Evolutionary conservation across 2,329 filamentous ascomycete species (phyloP), one percentile per base, ranked within the genome.

Genomic region (Chaetothyriales sp.): DNA sequence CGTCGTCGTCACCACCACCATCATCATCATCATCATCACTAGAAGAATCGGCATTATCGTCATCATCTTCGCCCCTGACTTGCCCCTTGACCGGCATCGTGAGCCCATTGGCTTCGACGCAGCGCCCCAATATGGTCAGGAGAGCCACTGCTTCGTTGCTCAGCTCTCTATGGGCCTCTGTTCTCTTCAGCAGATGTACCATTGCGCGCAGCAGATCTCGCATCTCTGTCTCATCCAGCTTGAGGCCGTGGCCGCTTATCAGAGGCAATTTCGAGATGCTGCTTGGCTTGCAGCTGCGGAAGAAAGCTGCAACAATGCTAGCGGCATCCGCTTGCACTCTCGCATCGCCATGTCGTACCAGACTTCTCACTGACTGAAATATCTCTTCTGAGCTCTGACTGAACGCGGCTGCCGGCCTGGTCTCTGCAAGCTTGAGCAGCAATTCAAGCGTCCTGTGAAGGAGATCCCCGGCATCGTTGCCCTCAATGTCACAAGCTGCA

Each of bases 131-230:
- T 72, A 94, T 94, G 40, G 90, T 76, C 37, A 95, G 73, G 57
- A 95, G 88, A 58, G 88, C 85, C 3, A 86, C 80, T 10, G 82
- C 82, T 64, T 94, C 87, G 44, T 80, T 75, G 1, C 86, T 86
- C n/a, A 97, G 73, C 8, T 81, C 76, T 62, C 92, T 83, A 15
- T 83, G 81, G 6, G 90, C 66, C 49, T 77, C 77, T 0, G 77
- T 74, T 0, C 78, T 78, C 47, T 80, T 80, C 45, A 95, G 69
- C 46, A 75, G 74, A 55, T 72, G 66, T 54, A 81, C 55, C 75
- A 78, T 67, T 74, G 76, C 64, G 70, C 78, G 67, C 70, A 69
- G 74, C 20, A 81, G 65, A 46, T 76, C 68, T 15, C 78, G 67
- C 70, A 94, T 80, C 52, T 82, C 81, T 2, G 80, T 74, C 10